Percentiles rank a stretch among this genome's conserved stretches.
Evolutionary conservation across 2,329 filamentous ascomycete species (phyloP).

Genomic region (Xylaria sp.): DNA sequence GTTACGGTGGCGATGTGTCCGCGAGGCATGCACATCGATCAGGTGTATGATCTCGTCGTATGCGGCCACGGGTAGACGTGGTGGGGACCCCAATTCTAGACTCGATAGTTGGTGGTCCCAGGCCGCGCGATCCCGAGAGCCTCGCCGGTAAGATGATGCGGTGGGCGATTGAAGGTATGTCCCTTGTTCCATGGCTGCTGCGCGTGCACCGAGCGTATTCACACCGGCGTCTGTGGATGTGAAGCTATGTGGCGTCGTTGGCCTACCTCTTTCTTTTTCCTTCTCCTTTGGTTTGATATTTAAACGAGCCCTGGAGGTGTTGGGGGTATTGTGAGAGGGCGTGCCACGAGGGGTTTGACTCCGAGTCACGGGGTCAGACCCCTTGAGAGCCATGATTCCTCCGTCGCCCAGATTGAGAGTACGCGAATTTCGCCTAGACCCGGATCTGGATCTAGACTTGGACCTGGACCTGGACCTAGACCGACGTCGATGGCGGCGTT

Average conservation of each 20-base stretch:
- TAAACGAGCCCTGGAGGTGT: not conserved
- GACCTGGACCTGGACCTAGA: constrained; percentile 14
- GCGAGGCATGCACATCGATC: constrained; percentile 68
- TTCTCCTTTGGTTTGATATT: constrained; percentile 7
- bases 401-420: constrained; percentile 5
- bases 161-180: constrained; percentile 49
- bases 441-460: constrained; percentile 6
- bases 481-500: constrained; percentile 5
- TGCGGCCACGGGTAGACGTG: constrained; percentile 52
- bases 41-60: constrained; percentile 78
- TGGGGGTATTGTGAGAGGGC: constrained; percentile 2
- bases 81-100: constrained; percentile 21
- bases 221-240: constrained; percentile 25
- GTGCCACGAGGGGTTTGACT: constrained; percentile 8
- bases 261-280: constrained; percentile 15
- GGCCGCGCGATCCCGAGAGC: constrained; percentile 33
- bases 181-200: constrained; percentile 43
- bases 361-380: constrained; percentile 6
- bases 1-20: constrained; percentile 74
- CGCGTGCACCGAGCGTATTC: constrained; percentile 26
- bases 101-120: constrained; percentile 44
- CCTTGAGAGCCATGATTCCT: constrained; percentile 1
- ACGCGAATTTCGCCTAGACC: too few species aligned
- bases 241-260: constrained; percentile 17
- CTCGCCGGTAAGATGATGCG: constrained; percentile 38